A percentile compares a stretch with the other conserved stretches of the same genome.
Conservation (phyloP, 2,329 filamentous ascomycete species). For the Ascochyta rabiei region DNA sequence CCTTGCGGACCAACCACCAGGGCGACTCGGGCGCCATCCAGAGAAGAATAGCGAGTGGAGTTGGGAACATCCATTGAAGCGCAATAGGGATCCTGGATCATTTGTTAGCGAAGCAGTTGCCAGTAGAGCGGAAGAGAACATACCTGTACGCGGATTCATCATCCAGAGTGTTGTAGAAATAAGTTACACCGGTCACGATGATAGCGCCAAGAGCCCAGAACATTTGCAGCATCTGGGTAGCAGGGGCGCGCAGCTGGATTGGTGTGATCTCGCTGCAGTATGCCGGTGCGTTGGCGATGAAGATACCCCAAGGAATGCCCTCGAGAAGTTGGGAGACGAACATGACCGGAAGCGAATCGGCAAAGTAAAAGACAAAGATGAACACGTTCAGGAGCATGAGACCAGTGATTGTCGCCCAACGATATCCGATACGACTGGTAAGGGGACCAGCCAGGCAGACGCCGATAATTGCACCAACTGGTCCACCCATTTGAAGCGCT, state of each 20-base stretch:
- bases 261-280: conserved; percentile 68
- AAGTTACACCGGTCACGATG: conserved; percentile 64
- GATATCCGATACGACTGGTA: conserved; percentile 64
- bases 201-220: conserved; percentile 68
- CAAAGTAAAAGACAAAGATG: conserved; percentile 67
- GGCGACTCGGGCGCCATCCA: conserved; percentile 61
- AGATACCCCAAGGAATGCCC: conserved; percentile 69
- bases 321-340: conserved; percentile 64
- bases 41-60: conserved; percentile 52
- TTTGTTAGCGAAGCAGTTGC: conserved; percentile 13
- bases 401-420: conserved; percentile 62
- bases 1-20: conserved; percentile 56
- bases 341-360: conserved; percentile 53
- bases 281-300: conserved; percentile 68
- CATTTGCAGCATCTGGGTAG: conserved; percentile 69
- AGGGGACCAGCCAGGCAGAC: conserved; percentile 66
- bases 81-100: conserved; percentile 35
- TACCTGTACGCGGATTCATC: conserved; percentile 29
- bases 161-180: conserved; percentile 53
- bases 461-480: conserved; percentile 65
- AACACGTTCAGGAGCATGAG: conserved; percentile 64
- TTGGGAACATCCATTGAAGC: conserved; percentile 55
- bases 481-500: conserved; percentile 62
- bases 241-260: conserved; percentile 61
- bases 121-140: background rate